These are phyloP conservation scores for Eleusine indica DNA, from an alignment of 176 grass and related monocot genomes.

Conservation along the genomic window DNA sequence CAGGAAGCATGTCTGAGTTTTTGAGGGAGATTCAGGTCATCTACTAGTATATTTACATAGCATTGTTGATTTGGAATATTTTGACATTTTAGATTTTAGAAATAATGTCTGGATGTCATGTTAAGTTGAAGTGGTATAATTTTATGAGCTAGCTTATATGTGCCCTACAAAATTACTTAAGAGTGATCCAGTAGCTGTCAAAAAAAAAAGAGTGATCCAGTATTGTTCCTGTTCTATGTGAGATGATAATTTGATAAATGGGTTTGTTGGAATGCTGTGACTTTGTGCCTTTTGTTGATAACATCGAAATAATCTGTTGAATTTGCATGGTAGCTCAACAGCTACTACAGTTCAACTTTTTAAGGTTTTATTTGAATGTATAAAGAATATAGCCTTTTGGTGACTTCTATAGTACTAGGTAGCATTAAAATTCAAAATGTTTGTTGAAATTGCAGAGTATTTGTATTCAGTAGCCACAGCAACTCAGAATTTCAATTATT, in stretches of 20 bases:
- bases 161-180: not conserved
- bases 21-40: conserved; percentile 76
- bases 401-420: not conserved
- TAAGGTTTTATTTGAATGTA: not conserved
- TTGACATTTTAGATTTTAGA: not conserved
- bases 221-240: not conserved
- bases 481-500: not conserved
- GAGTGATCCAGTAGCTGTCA: too few relatives aligned
- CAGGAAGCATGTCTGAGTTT: conserved; percentile 71
- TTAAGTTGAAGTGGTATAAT: not conserved
- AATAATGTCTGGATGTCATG: not conserved
- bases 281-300: not conserved
- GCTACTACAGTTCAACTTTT: not conserved
- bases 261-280: not conserved
- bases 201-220: not conserved
- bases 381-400: not conserved
- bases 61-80: conserved; percentile 2
- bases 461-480: not conserved
- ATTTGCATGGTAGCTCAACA: not conserved
- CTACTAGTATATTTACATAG: not conserved
- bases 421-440: not conserved
- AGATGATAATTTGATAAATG: not conserved
- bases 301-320: not conserved
- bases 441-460: not conserved
- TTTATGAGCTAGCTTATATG: not conserved